phyloP scores from a whole-genome alignment of 2,329 filamentous ascomycete species.

The Penicillium sp. region DNA sequence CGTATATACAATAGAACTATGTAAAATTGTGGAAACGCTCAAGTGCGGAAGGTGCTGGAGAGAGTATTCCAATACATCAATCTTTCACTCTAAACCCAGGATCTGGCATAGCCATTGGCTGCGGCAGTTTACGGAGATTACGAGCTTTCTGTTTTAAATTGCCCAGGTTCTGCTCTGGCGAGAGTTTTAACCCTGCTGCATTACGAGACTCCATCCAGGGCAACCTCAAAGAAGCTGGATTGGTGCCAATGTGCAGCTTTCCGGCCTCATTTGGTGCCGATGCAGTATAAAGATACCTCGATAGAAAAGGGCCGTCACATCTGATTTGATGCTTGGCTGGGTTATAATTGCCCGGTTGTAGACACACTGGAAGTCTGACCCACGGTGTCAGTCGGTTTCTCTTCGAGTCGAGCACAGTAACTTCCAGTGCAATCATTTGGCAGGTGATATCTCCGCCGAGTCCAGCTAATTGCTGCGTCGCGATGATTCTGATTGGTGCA shows the following conservation, averaged over 20 bases:
- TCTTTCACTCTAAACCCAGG: too few relatives aligned
- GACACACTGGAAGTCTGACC: background rate
- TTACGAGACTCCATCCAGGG: background rate
- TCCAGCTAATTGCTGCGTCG: background rate
- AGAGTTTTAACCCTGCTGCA: background rate
- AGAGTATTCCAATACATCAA: too few relatives aligned
- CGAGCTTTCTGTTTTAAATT: too few relatives aligned
- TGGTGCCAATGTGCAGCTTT: background rate
- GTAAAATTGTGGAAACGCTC: too few relatives aligned
- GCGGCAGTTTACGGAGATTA: too few relatives aligned
- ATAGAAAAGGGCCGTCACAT: background rate
- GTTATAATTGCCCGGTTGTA: background rate
- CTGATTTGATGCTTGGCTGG: too few relatives aligned
- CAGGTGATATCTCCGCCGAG: background rate
- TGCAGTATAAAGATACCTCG: background rate
- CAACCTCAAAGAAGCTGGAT: background rate
- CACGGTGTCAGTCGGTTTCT: background rate
- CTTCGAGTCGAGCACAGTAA: background rate
- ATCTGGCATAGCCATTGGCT: too few relatives aligned
- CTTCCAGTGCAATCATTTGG: background rate
- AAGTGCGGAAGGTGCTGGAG: too few relatives aligned
- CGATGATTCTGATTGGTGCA: background rate
- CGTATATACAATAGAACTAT: too few relatives aligned
- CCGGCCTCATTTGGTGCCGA: background rate
- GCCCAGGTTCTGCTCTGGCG: background rate